Evolutionary conservation across 768 basidiomycete genomes (phyloP).

Genomic region (Amylocystis lapponica): DNA sequence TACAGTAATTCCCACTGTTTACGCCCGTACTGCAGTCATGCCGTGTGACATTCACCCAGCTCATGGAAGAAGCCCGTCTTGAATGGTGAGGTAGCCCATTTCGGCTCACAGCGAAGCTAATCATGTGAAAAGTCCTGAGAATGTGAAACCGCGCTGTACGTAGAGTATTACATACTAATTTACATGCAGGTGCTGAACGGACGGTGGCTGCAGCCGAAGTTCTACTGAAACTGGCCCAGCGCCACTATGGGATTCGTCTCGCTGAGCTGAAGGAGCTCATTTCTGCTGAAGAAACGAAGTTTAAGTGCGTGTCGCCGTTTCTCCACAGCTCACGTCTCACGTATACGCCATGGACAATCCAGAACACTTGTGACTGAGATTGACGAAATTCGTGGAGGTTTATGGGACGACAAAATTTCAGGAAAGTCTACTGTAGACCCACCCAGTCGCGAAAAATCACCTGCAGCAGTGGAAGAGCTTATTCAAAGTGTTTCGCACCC

Average conservation of each 20-base stretch:
- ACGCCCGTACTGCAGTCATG: too few relatives aligned
- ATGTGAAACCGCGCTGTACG: too few relatives aligned
- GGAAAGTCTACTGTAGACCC: too few relatives aligned
- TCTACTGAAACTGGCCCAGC: slow-evolving; percentile 70
- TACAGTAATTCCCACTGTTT: background rate
- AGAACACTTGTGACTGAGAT: slow-evolving; percentile 72
- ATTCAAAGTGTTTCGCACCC: too few relatives aligned
- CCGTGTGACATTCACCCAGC: slow-evolving; percentile 53
- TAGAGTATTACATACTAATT: too few relatives aligned
- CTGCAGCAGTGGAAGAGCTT: too few relatives aligned
- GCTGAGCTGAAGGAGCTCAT: slow-evolving; percentile 71
- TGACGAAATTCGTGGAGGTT: slow-evolving; percentile 64
- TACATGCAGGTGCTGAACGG: too few relatives aligned
- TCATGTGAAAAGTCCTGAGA: too few relatives aligned
- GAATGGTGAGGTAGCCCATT: slow-evolving; percentile 60
- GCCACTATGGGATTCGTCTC: slow-evolving; percentile 63
- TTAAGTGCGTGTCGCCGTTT: slow-evolving; percentile 51
- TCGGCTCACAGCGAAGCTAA: too few relatives aligned
- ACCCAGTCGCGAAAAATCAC: too few relatives aligned
- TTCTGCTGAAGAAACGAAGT: slow-evolving; percentile 64
- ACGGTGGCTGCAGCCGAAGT: too few relatives aligned
- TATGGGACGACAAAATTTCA: slow-evolving; percentile 51
- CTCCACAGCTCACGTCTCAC: background rate
- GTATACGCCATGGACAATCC: background rate
- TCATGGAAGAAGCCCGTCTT: slow-evolving; percentile 65